Conservation (phyloP, 2,329 filamentous ascomycete species). For the Acephala macrosclerotiorum region DNA sequence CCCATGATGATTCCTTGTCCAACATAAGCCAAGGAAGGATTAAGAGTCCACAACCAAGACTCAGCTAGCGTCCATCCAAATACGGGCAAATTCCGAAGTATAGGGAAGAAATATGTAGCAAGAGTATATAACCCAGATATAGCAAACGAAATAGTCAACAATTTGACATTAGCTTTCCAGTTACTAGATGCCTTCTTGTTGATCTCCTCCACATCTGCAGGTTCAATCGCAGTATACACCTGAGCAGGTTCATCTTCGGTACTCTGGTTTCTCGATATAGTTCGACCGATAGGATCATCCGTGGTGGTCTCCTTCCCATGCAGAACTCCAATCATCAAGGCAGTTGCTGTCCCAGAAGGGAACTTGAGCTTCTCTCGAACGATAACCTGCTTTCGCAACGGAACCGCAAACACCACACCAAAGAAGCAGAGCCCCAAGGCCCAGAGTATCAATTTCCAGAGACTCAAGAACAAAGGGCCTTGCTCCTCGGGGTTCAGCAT, state of each 20-base stretch:
- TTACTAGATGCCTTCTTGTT: constrained; percentile 36
- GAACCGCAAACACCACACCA: constrained; percentile 95
- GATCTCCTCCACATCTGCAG: constrained; percentile 37
- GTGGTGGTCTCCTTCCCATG: constrained; percentile 66
- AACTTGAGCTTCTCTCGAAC: constrained; percentile 93
- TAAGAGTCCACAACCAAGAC: constrained; percentile 93
- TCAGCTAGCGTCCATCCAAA: constrained; percentile 78
- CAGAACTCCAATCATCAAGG: constrained; percentile 88
- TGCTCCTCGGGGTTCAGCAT: constrained; percentile 79
- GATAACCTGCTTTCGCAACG: constrained; percentile 88
- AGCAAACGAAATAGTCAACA: constrained; percentile 62
- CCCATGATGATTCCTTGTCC: constrained; percentile 99
- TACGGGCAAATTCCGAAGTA: constrained; percentile 84
- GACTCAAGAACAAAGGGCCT: constrained; percentile 75
- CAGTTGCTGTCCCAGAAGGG: constrained; percentile 93
- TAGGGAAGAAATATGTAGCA: constrained; percentile 87
- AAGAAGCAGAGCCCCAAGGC: constrained; percentile 94
- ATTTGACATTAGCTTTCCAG: constrained; percentile 44
- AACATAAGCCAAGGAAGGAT: constrained; percentile 95
- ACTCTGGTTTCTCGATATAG: constrained; percentile 5
- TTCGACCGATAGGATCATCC: constrained; percentile 23
- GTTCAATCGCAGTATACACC: constrained; percentile 20
- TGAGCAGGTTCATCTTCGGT: constrained; percentile 9
- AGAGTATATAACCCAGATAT: constrained; percentile 75
- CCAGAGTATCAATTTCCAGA: constrained; percentile 87